phyloP scores from a whole-genome alignment of 805 yeast species.

The Saccharomycopsis fibuligera region DNA sequence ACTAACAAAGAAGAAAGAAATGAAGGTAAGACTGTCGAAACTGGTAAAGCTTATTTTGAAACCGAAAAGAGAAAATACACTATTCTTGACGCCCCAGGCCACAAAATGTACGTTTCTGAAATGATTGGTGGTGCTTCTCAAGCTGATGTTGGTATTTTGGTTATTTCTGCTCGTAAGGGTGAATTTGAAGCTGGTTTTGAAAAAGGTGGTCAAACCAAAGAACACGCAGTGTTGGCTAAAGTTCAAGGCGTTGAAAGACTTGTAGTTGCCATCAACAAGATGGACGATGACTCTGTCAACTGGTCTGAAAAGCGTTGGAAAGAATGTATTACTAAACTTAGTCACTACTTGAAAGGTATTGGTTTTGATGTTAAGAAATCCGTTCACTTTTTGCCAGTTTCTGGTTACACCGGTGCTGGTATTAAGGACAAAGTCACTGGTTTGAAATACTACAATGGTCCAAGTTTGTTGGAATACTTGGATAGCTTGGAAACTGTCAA shows the following conservation, averaged over 20 bases:
- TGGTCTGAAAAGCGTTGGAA: conserved; percentile 97
- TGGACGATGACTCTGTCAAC: conserved; percentile 95
- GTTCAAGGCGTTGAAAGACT: conserved; percentile 96
- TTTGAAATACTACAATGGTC: conserved; percentile 90
- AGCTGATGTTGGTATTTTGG: conserved; percentile 97
- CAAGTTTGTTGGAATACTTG: conserved; percentile 82
- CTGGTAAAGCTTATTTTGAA: conserved; percentile 96
- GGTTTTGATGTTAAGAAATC: conserved; percentile 85
- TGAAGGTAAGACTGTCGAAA: conserved; percentile 99
- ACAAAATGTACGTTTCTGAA: conserved; percentile 96
- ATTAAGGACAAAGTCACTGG: conserved; percentile 76
- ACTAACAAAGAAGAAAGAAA: conserved; percentile 98
- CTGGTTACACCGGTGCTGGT: conserved; percentile 97
- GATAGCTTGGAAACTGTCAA: conserved; percentile 75
- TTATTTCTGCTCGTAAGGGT: conserved; percentile 97
- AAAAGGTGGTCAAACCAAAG: conserved; percentile 98
- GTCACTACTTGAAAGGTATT: conserved; percentile 71
- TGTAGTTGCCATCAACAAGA: conserved; percentile 91
- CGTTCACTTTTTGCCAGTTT: conserved; percentile 90
- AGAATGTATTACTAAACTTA: conserved; percentile 85
- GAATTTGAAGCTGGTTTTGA: conserved; percentile 99
- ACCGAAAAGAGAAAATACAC: conserved; percentile 98
- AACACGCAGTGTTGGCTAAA: conserved; percentile 94
- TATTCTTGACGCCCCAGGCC: conserved; percentile 98
- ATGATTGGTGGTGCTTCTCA: conserved; percentile 99